A percentile compares a stretch with the other conserved stretches of the same genome.
phyloP scores from a whole-genome alignment of 805 yeast genomes.

The Sugiyamaella americana region DNA sequence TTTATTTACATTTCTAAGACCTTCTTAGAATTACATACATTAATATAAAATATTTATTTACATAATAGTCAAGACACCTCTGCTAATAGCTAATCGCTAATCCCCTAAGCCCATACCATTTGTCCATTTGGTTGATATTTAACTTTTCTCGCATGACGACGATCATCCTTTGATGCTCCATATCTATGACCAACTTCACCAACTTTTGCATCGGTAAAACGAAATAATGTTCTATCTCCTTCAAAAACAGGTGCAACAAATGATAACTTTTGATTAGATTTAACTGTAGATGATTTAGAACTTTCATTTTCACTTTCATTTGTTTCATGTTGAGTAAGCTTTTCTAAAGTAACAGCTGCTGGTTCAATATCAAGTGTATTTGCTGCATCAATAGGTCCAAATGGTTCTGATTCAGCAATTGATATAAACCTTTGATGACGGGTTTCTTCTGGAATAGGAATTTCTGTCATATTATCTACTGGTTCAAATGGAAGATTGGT shows the following conservation, averaged over 20 bases:
- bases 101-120: slow-evolving; percentile 22
- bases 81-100: too few species aligned
- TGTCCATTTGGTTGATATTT: slow-evolving; percentile 21
- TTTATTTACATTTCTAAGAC: too few species aligned
- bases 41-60: too few species aligned
- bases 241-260: slow-evolving; percentile 52
- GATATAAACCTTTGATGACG: slow-evolving; percentile 76
- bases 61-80: too few species aligned
- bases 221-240: slow-evolving; percentile 68
- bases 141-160: slow-evolving; percentile 63
- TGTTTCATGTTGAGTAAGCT: slow-evolving; percentile 41
- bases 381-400: slow-evolving; percentile 95
- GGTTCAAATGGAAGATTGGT: slow-evolving; percentile 26
- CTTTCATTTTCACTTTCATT: slow-evolving; percentile 32
- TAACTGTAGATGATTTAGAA: slow-evolving; percentile 8
- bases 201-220: slow-evolving; percentile 69
- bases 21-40: too few species aligned
- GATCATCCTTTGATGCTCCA: slow-evolving; percentile 86
- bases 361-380: slow-evolving; percentile 74
- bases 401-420: slow-evolving; percentile 90
- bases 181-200: slow-evolving; percentile 89
- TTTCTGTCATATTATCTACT: slow-evolving; percentile 86
- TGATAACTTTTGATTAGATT: slow-evolving; percentile 26
- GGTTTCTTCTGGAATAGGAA: slow-evolving; percentile 83
- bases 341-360: slow-evolving; percentile 72